Evolutionary conservation across 495 filamentous ascomycete genomes (phyloP).

Genomic region (Neurospora sp.): DNA sequence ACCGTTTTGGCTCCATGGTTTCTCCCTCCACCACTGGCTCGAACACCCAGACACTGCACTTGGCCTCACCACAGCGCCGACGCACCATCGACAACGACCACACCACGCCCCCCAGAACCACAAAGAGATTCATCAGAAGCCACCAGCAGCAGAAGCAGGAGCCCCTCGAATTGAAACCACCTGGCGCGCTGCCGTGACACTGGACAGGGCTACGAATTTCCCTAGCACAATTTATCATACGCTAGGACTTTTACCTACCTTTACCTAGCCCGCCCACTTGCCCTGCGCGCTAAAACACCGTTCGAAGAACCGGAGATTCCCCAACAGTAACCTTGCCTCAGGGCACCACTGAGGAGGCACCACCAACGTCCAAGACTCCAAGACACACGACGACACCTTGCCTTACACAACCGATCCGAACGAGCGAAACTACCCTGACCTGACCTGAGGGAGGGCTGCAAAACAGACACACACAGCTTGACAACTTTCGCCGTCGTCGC

Average conservation of each 20-base stretch:
- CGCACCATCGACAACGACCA: neutral
- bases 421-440: neutral
- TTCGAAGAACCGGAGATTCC: neutral
- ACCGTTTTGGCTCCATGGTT: slow-evolving; percentile 3
- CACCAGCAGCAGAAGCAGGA: slow-evolving; percentile 1
- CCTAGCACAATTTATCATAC: neutral
- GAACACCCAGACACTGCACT: slow-evolving; percentile 8
- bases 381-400: neutral
- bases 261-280: neutral
- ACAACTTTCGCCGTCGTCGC: neutral
- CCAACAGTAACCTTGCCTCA: neutral
- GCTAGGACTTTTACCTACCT: neutral
- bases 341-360: neutral
- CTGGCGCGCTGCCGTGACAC: neutral
- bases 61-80: neutral
- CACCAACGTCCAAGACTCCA: neutral
- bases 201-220: neutral
- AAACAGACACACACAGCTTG: neutral
- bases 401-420: neutral
- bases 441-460: neutral
- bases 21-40: neutral
- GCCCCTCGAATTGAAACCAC: slow-evolving; percentile 10
- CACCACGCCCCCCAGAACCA: neutral
- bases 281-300: neutral
- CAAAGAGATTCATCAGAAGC: neutral